Conservation (phyloP, 495 filamentous ascomycete species). For the Pyrenula massariospora region DNA sequence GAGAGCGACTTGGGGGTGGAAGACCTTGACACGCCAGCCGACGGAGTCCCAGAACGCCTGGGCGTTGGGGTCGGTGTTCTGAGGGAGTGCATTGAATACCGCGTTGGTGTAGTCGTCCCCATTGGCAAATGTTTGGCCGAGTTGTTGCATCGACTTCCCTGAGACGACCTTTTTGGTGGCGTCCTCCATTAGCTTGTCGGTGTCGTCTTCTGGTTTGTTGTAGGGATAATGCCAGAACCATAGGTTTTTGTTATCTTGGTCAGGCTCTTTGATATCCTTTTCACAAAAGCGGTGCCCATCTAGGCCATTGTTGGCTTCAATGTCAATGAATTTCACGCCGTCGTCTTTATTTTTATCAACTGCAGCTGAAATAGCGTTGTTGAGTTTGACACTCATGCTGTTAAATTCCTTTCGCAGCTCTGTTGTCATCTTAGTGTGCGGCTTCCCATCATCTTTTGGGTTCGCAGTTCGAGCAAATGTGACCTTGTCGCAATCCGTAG, state of each 20-base stretch:
- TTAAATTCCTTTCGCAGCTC: neutral
- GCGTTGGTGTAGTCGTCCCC: neutral
- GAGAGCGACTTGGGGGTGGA: neutral
- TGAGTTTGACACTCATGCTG: neutral
- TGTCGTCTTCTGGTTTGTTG: neutral
- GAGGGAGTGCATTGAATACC: neutral
- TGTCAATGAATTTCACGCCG: neutral
- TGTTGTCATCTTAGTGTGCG: neutral
- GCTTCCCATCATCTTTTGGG: neutral
- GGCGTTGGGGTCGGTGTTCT: neutral
- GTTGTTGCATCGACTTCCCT: neutral
- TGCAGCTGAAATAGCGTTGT: neutral
- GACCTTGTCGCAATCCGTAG: neutral
- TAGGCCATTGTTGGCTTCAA: neutral
- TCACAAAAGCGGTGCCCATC: neutral
- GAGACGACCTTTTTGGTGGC: neutral
- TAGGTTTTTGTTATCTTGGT: neutral
- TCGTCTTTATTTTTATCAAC: neutral
- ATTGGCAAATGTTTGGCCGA: neutral
- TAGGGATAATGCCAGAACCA: neutral
- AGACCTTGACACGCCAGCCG: neutral
- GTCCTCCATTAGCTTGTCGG: neutral
- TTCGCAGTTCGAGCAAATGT: neutral
- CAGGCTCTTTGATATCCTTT: neutral
- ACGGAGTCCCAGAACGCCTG: neutral